Evolutionary conservation across 2,329 filamentous ascomycete genomes (phyloP), one percentile per base, ranked within the genome.

Genomic region (Torrubiellomyces zombiae): DNA sequence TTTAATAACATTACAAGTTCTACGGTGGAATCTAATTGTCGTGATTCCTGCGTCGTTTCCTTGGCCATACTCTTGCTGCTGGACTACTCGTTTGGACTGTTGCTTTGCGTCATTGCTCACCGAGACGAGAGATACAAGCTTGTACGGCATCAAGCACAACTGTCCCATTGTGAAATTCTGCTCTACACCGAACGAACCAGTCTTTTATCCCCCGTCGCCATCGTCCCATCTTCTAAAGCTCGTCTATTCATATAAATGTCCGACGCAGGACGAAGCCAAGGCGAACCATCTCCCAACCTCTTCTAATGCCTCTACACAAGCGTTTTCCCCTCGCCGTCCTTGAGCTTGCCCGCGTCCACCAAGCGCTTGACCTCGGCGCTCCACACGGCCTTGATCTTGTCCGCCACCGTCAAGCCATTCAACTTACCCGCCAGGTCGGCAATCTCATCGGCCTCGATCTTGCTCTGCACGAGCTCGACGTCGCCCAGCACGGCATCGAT

Each of bases 361-460:
- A 95, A 67, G 35, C 75, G 67, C 62, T 77, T 70, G 28, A 76
- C 72, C 62, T 94, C 80, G 21, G 63, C 75, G 36, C 57, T 58
- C 68, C 85, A 95, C 27, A 83, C 73, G 28, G 56, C 57, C 70
- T 91, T 94, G 53, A 98, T 86, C 50, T 83, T 80, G 36, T 67
- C 71, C 12, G 72, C 73, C 33, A 86, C 72, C 51, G 80, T 91
- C 42, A 81, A 64, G 21, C 72, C 69, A 42, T 71, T 75, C 31
- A 98, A 69, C 60, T 86, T 86, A 40, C 60, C 63, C 18, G 85
- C 82, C 30, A 98, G 59, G 13, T 65, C 67, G 20, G 85, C 85
- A 42, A 95, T 71, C 65, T 95, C 85, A 39, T 94, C 86, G 28
- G 78, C 60, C 38, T 93, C 85, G 38, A 93, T 73, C 68, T 86